A percentile compares a stretch with the other conserved stretches of the same genome.
These are phyloP conservation scores for Ramaria sp. DNA, from an alignment of 768 basidiomycete species.

Conservation along the genomic window DNA sequence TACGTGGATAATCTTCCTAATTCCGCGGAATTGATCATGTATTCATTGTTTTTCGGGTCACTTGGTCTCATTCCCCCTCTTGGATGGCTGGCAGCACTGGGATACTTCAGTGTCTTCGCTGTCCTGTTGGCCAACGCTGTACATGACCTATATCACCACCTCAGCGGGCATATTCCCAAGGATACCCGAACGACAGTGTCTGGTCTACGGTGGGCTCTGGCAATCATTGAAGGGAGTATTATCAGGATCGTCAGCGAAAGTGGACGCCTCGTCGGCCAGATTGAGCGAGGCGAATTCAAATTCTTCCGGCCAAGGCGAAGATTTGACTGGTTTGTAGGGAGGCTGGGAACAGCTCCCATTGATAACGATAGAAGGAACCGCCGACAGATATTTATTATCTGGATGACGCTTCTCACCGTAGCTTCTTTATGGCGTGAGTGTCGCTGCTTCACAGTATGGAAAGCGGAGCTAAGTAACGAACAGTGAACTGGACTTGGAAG, in stretches of 20 bases:
- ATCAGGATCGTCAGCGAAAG: constrained; percentile 41
- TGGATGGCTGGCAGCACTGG: constrained; percentile 12
- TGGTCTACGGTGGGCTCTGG: constrained; percentile 28
- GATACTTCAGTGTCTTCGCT: constrained; percentile 17
- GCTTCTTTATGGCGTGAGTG: too few relatives aligned
- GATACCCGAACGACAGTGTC: constrained; percentile 19
- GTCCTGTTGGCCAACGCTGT: constrained; percentile 30
- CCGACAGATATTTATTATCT: background rate
- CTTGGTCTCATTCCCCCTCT: constrained; percentile 14
- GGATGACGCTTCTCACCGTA: background rate
- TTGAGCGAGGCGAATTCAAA: constrained; percentile 31
- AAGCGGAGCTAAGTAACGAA: too few relatives aligned
- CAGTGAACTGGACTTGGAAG: too few relatives aligned
- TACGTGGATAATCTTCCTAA: constrained; percentile 39
- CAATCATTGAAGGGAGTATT: constrained; percentile 37
- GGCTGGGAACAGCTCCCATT: constrained; percentile 27
- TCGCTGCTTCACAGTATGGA: too few relatives aligned
- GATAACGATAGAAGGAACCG: constrained; percentile 33
- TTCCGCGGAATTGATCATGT: constrained; percentile 33
- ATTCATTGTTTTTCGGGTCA: constrained; percentile 14
- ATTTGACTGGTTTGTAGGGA: constrained; percentile 47
- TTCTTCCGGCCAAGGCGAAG: constrained; percentile 23
- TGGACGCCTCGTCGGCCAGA: constrained; percentile 33
- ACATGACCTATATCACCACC: constrained; percentile 40
- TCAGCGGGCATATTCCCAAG: constrained; percentile 28